Conservation (phyloP, 1,139 yeast genomes). For the Yamadazyma friedrichii region DNA sequence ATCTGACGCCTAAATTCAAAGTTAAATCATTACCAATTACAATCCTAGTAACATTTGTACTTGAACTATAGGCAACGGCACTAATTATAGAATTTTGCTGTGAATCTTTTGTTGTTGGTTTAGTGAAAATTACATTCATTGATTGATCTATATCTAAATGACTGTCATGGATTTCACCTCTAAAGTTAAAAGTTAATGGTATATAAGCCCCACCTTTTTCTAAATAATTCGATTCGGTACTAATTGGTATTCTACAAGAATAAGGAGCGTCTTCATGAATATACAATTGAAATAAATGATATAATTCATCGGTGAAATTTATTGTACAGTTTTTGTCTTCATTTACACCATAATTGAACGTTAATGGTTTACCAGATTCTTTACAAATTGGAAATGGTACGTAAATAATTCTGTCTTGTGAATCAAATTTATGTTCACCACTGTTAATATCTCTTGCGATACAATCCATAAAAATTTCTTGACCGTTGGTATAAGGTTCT, state of each 20-base stretch:
- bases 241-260: slow-evolving; percentile 61
- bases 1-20: slow-evolving; percentile 56
- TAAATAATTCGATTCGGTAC: slow-evolving; percentile 39
- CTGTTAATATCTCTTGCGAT: slow-evolving; percentile 66
- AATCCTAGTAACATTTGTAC: slow-evolving; percentile 57
- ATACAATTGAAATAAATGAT: slow-evolving; percentile 71
- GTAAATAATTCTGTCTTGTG: slow-evolving; percentile 56
- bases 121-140: slow-evolving; percentile 54
- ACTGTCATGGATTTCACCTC: slow-evolving; percentile 68
- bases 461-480: slow-evolving; percentile 55
- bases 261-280: slow-evolving; percentile 78
- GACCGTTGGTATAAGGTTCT: slow-evolving; percentile 41
- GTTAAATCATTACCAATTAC: slow-evolving; percentile 67
- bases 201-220: slow-evolving; percentile 52
- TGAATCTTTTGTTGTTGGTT: slow-evolving; percentile 26
- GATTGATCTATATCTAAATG: slow-evolving; percentile 68
- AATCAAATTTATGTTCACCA: slow-evolving; percentile 74
- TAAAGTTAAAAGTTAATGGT: slow-evolving; percentile 63
- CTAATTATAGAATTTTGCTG: slow-evolving; percentile 44
- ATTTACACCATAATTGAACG: slow-evolving; percentile 51
- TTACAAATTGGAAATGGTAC: slow-evolving; percentile 60
- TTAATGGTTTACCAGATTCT: slow-evolving; percentile 61
- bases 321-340: slow-evolving; percentile 63
- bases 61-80: slow-evolving; percentile 62
- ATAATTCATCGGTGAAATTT: slow-evolving; percentile 61